Evolutionary conservation across 352 stramenopile genomes (phyloP).

Genomic region (Thalassiosira allenii): DNA sequence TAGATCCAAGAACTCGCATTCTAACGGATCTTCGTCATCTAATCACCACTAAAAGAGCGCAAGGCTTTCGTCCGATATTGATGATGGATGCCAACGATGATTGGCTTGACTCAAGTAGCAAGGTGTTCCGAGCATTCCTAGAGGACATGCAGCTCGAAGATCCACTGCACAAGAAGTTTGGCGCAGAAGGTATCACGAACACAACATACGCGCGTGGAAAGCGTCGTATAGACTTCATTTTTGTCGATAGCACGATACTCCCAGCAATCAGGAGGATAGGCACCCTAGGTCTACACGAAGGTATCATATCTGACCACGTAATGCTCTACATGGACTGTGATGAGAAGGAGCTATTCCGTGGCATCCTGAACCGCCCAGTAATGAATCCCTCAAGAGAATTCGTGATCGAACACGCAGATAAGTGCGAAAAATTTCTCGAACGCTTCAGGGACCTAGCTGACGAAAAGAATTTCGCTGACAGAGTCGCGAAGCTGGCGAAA

Average conservation of each 20-base stretch:
- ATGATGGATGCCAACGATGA: slow-evolving; percentile 20
- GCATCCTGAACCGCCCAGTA: slow-evolving; percentile 15
- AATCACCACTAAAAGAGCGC: not conserved
- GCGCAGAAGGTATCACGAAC: not conserved
- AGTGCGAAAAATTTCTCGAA: slow-evolving; percentile 14
- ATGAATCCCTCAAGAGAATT: slow-evolving; percentile 14
- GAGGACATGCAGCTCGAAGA: slow-evolving; percentile 9
- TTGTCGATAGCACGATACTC: not conserved
- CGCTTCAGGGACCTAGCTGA: not conserved
- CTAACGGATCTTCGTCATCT: not conserved
- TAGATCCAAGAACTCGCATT: slow-evolving; percentile 2
- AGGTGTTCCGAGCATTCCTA: not conserved
- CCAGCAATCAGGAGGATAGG: not conserved
- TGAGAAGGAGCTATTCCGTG: slow-evolving; percentile 10
- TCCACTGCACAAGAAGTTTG: slow-evolving; percentile 5
- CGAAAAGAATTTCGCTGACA: slow-evolving; percentile 14
- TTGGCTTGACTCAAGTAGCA: not conserved
- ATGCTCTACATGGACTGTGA: slow-evolving; percentile 38
- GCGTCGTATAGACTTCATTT: slow-evolving; percentile 28
- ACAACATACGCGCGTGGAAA: slow-evolving; percentile 21
- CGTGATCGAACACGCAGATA: slow-evolving; percentile 23
- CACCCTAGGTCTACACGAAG: slow-evolving; percentile 14
- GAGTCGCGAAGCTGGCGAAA: not conserved
- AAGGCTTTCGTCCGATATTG: not conserved
- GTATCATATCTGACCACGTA: slow-evolving; percentile 4